These are phyloP conservation scores for Eremothecium coryli DNA, from an alignment of 1,139 yeast genomes.

Conservation along the genomic window DNA sequence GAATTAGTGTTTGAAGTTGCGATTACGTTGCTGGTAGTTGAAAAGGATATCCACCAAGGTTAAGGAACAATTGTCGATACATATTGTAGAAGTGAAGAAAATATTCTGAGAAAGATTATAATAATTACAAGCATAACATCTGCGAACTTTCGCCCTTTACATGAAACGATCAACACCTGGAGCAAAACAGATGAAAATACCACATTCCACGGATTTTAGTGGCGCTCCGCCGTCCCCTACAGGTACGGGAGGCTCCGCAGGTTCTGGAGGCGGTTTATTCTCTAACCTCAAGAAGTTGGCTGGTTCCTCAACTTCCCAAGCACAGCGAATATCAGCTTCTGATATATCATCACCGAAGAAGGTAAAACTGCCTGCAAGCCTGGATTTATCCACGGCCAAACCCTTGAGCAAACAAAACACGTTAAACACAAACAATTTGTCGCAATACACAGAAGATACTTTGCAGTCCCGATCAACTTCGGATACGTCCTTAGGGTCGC, in stretches of 20 bases:
- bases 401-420: slow-evolving; percentile 26
- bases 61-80: too few species aligned
- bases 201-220: slow-evolving; percentile 1
- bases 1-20: too few species aligned
- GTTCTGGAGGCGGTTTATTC: slow-evolving; percentile 10
- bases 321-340: slow-evolving; percentile 10
- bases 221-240: not conserved
- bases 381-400: slow-evolving; percentile 14
- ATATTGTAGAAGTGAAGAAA: too few species aligned
- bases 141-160: too few species aligned
- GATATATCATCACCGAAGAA: slow-evolving; percentile 19
- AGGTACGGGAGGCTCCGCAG: too few species aligned
- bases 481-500: slow-evolving; percentile 14
- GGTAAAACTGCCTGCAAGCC: slow-evolving; percentile 13
- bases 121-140: too few species aligned
- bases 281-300: slow-evolving; percentile 17
- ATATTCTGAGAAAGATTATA: too few species aligned
- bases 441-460: slow-evolving; percentile 22
- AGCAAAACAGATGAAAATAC: not conserved
- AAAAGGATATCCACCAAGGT: too few species aligned
- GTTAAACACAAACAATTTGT: slow-evolving; percentile 23
- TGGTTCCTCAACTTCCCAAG: slow-evolving; percentile 8
- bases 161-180: slow-evolving; percentile 2
- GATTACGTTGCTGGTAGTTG: too few species aligned
- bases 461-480: slow-evolving; percentile 17